Base-by-base conservation (phyloP, 2,329 filamentous ascomycete species). In the Xenoacremonium recifei region DNA sequence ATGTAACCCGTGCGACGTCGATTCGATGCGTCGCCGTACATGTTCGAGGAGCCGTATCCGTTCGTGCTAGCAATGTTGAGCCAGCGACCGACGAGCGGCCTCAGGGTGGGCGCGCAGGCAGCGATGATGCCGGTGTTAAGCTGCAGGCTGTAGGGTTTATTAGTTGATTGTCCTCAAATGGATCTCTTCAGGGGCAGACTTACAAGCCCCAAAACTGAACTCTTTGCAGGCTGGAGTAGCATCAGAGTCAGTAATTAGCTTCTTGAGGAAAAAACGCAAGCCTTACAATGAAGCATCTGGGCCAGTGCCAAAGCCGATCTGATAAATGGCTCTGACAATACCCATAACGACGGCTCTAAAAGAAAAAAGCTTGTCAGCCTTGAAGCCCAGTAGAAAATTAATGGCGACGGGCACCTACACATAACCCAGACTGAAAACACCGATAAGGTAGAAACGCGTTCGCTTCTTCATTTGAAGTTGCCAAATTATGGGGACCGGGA, bases 401-500 rank as follows among this genome's bases (percentile, higher is more conserved):
- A 34, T n/a, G 7, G 4, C 7, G 13, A 9, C 6, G 9, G 16
- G 16, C 15, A 50, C 63, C 21, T 49, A 68, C 65, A 69, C 53
- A 43, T 70, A 71, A 21, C 70, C 71, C 15, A 73, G 54, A 36
- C 66, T 66, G 4, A 72, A 53, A 39, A 74, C 64, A 1, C 49
- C 56, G 17, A 71, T 62, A 10, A 73, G 51, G 17, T 70, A 70
- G 1, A 71, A 18, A 17, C 64, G 60, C 2, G 62, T 62, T 12
- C 60, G 59, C n/a, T 52, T 50, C 49, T 65, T 66, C 54, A 68
- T 61, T 40, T 71, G 63, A n/a, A 71, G 51, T 6, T 54, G 51
- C 62, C 66, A 67, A 35, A 72, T 67, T 40, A 73, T 61, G 3
- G 66, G 64, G 2, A 71, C 56, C 1, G 70, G 69, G 16, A 72